phyloP scores from a whole-genome alignment of 2,329 filamentous ascomycete species.

The Arthroderma sp. region DNA sequence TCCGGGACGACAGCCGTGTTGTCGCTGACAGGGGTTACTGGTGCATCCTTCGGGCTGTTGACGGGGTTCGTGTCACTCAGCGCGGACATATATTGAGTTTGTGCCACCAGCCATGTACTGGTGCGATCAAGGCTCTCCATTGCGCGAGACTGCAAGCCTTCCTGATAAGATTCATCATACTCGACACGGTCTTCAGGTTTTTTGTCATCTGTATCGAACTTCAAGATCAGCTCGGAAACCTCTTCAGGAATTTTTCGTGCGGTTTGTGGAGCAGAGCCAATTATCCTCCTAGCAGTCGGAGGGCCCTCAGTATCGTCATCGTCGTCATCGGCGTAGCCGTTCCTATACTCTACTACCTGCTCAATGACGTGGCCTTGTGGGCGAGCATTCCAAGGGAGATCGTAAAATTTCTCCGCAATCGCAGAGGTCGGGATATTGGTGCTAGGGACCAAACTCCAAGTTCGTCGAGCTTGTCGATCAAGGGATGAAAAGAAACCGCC shows the following conservation, averaged over 20 bases:
- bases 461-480: constrained; percentile 60
- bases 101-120: constrained; percentile 71
- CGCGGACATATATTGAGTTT: constrained; percentile 51
- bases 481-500: constrained; percentile 84
- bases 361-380: constrained; percentile 44
- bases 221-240: constrained; percentile 18
- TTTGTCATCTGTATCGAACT: constrained; percentile 19
- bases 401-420: constrained; percentile 86
- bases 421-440: constrained; percentile 65
- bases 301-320: constrained; percentile 24
- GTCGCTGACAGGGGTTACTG: constrained; percentile 7
- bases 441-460: constrained; percentile 58
- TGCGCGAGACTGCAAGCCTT: constrained; percentile 58
- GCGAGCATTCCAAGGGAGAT: constrained; percentile 58
- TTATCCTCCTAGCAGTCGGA: constrained; percentile 30
- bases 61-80: constrained; percentile 46
- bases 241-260: constrained; percentile 44
- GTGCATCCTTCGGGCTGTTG: constrained; percentile 23
- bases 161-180: constrained; percentile 63
- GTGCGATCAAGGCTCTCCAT: constrained; percentile 72
- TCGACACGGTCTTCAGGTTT: constrained; percentile 37
- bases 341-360: constrained; percentile 51
- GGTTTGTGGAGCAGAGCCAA: constrained; percentile 52
- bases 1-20: not conserved
- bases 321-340: constrained; percentile 29